Percentiles rank a stretch among this genome's conserved stretches.
Conservation (phyloP, 208 protist species). For the Herpetomonas tarakana region DNA sequence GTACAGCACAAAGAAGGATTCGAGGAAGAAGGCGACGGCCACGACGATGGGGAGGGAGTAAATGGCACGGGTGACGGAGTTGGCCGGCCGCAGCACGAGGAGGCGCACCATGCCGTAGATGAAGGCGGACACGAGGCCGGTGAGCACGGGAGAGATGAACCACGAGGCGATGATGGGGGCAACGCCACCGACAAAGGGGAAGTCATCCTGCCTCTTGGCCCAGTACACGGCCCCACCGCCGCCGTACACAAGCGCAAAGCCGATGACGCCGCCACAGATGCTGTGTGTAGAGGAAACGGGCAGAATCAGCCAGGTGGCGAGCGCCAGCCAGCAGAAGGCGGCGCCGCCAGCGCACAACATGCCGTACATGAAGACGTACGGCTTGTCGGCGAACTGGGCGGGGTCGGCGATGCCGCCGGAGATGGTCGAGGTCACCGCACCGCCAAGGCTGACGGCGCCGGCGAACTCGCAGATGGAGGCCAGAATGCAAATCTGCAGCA, state of each 20-base stretch:
- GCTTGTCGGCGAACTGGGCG: conserved; percentile 40
- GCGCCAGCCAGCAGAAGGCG: conserved; percentile 59
- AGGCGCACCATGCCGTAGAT: conserved; percentile 53
- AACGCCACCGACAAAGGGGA: conserved; percentile 67
- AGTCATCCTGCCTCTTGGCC: conserved; percentile 43
- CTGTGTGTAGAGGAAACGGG: conserved; percentile 81
- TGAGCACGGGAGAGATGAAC: conserved; percentile 77
- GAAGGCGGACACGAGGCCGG: conserved; percentile 43
- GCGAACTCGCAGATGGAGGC: conserved; percentile 80
- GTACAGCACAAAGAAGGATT: conserved; percentile 77
- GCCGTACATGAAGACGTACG: conserved; percentile 82
- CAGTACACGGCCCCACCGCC: conserved; percentile 50
- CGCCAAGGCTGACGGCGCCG: conserved; percentile 65
- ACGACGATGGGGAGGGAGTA: conserved; percentile 64
- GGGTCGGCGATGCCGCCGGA: conserved; percentile 69
- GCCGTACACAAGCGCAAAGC: conserved; percentile 79
- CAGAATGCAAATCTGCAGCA: conserved; percentile 74
- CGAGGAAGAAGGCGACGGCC: conserved; percentile 66
- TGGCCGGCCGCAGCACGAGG: conserved; percentile 45
- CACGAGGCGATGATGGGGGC: conserved; percentile 73
- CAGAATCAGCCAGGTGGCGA: conserved; percentile 59
- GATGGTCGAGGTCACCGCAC: conserved; percentile 76
- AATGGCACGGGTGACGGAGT: conserved; percentile 48
- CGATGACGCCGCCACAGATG: conserved; percentile 74
- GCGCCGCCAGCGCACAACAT: conserved; percentile 69